Evolutionary conservation across 2,329 filamentous ascomycete genomes (phyloP).

Genomic region (Coniochaeta sp.): DNA sequence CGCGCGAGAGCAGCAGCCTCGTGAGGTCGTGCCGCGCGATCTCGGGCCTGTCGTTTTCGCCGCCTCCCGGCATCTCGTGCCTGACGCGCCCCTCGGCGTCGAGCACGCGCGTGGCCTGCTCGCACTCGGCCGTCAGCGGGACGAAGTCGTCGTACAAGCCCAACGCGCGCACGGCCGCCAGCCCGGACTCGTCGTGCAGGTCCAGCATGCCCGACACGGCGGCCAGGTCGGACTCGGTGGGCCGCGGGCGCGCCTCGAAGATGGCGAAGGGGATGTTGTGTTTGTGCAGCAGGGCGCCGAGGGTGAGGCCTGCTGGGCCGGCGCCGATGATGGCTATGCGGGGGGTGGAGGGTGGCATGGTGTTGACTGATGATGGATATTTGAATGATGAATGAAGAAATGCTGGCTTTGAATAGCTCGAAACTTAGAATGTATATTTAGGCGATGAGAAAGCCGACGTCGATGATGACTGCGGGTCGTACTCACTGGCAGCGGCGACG

Average conservation of each 20-base stretch:
- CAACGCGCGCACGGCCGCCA: conserved; percentile 33
- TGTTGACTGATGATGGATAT: neutral
- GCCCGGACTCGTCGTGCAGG: conserved; percentile 37
- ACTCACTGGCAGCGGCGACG: neutral
- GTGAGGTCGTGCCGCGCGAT: conserved; percentile 28
- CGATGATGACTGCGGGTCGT: neutral
- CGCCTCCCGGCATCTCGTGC: conserved; percentile 12
- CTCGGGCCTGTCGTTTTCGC: conserved; percentile 23
- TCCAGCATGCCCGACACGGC: conserved; percentile 36
- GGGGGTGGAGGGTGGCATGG: neutral
- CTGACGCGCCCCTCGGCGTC: conserved; percentile 19
- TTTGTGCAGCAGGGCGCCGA: conserved; percentile 37
- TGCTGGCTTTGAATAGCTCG: neutral
- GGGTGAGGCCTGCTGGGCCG: conserved; percentile 38
- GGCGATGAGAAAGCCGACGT: no score
- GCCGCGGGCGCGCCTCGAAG: conserved; percentile 24
- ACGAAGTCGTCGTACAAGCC: conserved; percentile 36
- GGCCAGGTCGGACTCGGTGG: conserved; percentile 16
- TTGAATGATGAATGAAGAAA: neutral
- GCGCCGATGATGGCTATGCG: conserved; percentile 37
- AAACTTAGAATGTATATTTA: no score
- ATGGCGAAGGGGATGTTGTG: conserved; percentile 24
- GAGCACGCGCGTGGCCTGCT: conserved; percentile 28
- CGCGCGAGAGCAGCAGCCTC: conserved; percentile 22
- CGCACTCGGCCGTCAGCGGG: conserved; percentile 31